These are phyloP conservation scores for Aspergillus uvarum DNA, from an alignment of 2,329 filamentous ascomycete genomes.

Conservation along the genomic window DNA sequence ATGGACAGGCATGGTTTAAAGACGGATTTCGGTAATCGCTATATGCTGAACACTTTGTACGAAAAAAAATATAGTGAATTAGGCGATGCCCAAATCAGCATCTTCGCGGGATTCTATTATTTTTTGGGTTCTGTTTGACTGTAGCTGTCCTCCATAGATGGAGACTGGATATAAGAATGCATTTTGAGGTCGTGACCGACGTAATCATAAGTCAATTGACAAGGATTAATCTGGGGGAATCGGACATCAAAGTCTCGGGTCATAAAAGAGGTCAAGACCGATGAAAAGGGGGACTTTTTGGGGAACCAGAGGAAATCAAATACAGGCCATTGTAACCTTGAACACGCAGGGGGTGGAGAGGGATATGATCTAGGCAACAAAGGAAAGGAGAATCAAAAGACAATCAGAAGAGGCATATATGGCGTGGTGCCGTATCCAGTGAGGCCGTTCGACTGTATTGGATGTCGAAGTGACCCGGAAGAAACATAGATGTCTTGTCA, in stretches of 20 bases:
- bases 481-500: constrained; percentile 12
- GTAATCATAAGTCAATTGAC: constrained; percentile 12
- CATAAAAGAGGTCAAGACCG: neutral
- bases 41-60: neutral
- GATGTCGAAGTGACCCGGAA: constrained; percentile 15
- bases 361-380: constrained; percentile 17
- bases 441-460: constrained; percentile 12
- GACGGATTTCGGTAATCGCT: too few species aligned
- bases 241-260: neutral
- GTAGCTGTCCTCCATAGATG: neutral
- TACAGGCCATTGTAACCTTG: constrained; percentile 19
- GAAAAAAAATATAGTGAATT: neutral
- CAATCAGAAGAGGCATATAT: constrained; percentile 24
- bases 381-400: constrained; percentile 16
- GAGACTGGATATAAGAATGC: neutral
- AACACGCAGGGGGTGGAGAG: constrained; percentile 7
- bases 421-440: constrained; percentile 29
- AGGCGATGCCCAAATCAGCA: neutral
- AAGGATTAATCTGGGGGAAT: constrained; percentile 14
- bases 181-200: constrained; percentile 2
- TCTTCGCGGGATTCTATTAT: neutral
- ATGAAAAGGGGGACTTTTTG: constrained; percentile 16
- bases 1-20: too few species aligned
- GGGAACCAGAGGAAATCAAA: constrained; percentile 22
- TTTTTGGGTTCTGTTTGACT: neutral